Evolutionary conservation across 495 filamentous ascomycete genomes (phyloP).

Genomic region (Jackrogersella multiformis): DNA sequence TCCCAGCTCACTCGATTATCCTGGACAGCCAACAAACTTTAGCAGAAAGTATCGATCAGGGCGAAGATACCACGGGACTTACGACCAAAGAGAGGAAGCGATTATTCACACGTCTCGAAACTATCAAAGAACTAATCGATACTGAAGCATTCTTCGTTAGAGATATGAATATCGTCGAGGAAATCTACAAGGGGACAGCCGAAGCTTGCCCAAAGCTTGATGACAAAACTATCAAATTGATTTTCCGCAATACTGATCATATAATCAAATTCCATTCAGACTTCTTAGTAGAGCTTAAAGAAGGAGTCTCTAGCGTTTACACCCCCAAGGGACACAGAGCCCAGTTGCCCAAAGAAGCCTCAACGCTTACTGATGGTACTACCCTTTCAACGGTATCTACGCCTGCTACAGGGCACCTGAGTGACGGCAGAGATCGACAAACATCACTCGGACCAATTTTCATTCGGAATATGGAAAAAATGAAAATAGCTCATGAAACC

Average conservation of each 20-base stretch:
- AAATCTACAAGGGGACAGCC: conserved; percentile 96
- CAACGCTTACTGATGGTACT: conserved; percentile 47
- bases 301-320: conserved; percentile 79
- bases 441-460: conserved; percentile 86
- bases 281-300: conserved; percentile 81
- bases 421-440: conserved; percentile 70
- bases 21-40: conserved; percentile 43
- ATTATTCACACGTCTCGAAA: conserved; percentile 71
- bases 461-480: conserved; percentile 70
- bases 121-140: conserved; percentile 90
- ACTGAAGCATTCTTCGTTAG: conserved; percentile 87
- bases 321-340: conserved; percentile 58
- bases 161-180: conserved; percentile 95
- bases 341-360: conserved; percentile 46
- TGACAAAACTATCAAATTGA: conserved; percentile 79
- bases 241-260: conserved; percentile 91
- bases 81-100: conserved; percentile 55
- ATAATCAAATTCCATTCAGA: conserved; percentile 81
- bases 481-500: conserved; percentile 86
- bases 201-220: conserved; percentile 82
- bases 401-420: conserved; percentile 46
- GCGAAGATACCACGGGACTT: conserved; percentile 38
- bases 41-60: conserved; percentile 40
- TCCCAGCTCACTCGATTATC: conserved; percentile 28
- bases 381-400: conserved; percentile 45